Conservation (phyloP, 2,329 filamentous ascomycete species). For the Fusarium poae region DNA sequence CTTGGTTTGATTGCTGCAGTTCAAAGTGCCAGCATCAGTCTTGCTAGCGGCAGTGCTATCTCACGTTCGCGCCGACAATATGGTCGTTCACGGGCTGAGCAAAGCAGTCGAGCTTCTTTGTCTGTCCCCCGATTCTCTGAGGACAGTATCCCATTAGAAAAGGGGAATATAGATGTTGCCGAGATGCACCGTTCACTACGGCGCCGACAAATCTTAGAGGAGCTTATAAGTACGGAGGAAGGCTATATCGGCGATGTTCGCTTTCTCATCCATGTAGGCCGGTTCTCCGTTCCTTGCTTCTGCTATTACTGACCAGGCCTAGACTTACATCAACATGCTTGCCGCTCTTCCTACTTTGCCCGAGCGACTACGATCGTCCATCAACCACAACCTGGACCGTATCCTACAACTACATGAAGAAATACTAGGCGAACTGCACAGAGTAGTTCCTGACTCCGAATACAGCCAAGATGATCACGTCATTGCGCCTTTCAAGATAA, state of each 20-base stretch:
- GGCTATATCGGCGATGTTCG: constrained; percentile 89
- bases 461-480: constrained; percentile 60
- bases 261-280: constrained; percentile 83
- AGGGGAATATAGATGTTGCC: constrained; percentile 70
- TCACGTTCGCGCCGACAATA: constrained; percentile 69
- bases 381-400: constrained; percentile 82
- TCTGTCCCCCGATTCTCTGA: constrained; percentile 73
- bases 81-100: constrained; percentile 69
- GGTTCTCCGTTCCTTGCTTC: not conserved
- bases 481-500: constrained; percentile 21
- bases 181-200: constrained; percentile 80
- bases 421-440: constrained; percentile 80
- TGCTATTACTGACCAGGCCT: constrained; percentile 34
- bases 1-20: constrained; percentile 84
- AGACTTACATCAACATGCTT: constrained; percentile 82
- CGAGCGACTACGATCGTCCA: constrained; percentile 74
- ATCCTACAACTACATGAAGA: constrained; percentile 88
- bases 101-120: constrained; percentile 72
- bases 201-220: constrained; percentile 83
- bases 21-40: constrained; percentile 83
- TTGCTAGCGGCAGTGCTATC: constrained; percentile 77
- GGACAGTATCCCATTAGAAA: constrained; percentile 72
- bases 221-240: constrained; percentile 87
- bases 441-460: constrained; percentile 76
- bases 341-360: constrained; percentile 76